Evolutionary conservation across 371 early-diverging fungal species (phyloP), one percentile per base, ranked within the genome.

Genomic region (Massospora cicadina): DNA sequence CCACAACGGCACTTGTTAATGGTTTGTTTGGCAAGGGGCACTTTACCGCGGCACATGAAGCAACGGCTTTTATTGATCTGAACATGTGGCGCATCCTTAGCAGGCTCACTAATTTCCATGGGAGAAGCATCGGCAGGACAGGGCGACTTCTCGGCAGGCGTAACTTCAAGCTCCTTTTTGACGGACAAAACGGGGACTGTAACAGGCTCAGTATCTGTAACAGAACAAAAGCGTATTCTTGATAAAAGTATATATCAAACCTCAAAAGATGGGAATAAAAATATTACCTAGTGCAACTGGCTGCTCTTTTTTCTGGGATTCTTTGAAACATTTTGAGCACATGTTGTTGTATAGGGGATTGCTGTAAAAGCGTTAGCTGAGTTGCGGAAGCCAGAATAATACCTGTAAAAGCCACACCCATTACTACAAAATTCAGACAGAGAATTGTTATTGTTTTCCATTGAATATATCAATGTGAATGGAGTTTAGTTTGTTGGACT

Each of bases 241-340:
- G 25, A 60, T 32, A 56, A 58, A 26, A 54, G 58, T 28, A 58
- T n/a, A 21, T 61, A 58, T 66, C 66, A 55, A 66, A 58, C 55
- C 30, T 55, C 29, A 30, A 69, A 62, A 43, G 60, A 55, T 64
- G 66, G 17, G 58, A 33, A 63, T 32, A 61, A 55, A 61, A 26
- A 43, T 2, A 2, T 31, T 57, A n/a, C 60, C 57, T 32, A 27
- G 26, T 30, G 33, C 27, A 61, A 21, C 53, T 43, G 33, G 26
- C n/a, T 17, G 23, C 12, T 17, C 54, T 31, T 70, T 71, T 55
- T 68, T 68, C 71, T 75, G 74, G 64, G 65, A 64, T 62, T 80
- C 76, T 70, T 85, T 86, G 74, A 76, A 88, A 74, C 90, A 89
- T 70, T 86, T 81, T 12, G 88, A 87, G 74, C 90, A 89, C 83